Evolutionary conservation across 345 rosid genomes (phyloP).

Genomic region (Camelina sativa): DNA sequence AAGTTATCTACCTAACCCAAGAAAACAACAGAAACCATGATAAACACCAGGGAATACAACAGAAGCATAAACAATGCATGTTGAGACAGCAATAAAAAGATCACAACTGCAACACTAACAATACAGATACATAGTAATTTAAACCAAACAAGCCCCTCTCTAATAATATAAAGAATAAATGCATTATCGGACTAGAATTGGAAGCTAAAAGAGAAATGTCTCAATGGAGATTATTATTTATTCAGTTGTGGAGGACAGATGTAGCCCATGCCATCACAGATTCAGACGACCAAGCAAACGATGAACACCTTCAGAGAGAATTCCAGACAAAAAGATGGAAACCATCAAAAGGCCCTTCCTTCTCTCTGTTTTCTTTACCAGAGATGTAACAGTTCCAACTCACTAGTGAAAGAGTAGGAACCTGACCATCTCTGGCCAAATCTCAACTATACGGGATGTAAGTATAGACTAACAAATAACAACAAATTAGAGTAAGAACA

Average conservation of each 20-base stretch:
- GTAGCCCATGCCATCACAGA: constrained; percentile 52
- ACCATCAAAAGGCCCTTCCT: constrained; percentile 48
- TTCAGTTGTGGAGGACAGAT: constrained; percentile 52
- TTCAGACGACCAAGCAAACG: constrained; percentile 51
- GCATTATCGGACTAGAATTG: neutral
- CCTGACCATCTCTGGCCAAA: constrained; percentile 50
- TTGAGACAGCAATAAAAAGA: neutral
- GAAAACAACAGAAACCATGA: constrained; percentile 10
- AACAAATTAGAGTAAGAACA: neutral
- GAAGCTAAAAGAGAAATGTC: constrained; percentile 12
- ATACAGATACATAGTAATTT: neutral
- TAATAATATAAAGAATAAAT: neutral
- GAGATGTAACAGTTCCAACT: constrained; percentile 56
- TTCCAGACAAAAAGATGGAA: constrained; percentile 44
- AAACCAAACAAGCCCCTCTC: neutral
- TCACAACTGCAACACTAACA: neutral
- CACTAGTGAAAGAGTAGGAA: constrained; percentile 36
- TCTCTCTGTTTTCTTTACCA: constrained; percentile 51
- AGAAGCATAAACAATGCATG: constrained; percentile 42
- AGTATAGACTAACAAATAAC: neutral
- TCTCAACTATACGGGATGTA: neutral
- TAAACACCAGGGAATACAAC: neutral
- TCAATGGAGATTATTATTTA: neutral
- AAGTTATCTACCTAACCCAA: constrained; percentile 64
- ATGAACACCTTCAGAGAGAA: constrained; percentile 53